Evolutionary conservation across 768 basidiomycete species (phyloP).

Genomic region (Mycena belliarum): DNA sequence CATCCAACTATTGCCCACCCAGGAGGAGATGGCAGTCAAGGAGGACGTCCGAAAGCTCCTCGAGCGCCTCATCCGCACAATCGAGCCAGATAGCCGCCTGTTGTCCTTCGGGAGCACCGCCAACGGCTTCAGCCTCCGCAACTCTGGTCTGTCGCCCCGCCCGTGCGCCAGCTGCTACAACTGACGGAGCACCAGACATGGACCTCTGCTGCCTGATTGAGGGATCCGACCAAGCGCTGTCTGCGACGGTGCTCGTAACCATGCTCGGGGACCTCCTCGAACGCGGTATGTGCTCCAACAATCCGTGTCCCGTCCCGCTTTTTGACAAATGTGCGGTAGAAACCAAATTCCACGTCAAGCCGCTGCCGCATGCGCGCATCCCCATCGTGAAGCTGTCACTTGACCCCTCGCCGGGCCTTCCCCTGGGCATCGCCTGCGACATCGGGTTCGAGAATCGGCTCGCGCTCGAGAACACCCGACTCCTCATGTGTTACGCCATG

Average conservation of each 20-base stretch:
- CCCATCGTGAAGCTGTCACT: slow-evolving; percentile 97
- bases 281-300: slow-evolving; percentile 63
- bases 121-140: slow-evolving; percentile 94
- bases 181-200: slow-evolving; percentile 71
- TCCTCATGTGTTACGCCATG: slow-evolving; percentile 97
- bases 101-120: slow-evolving; percentile 96
- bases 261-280: slow-evolving; percentile 92
- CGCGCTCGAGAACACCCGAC: slow-evolving; percentile 93
- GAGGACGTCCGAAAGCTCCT: slow-evolving; percentile 94
- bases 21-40: slow-evolving; percentile 90
- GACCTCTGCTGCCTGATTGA: slow-evolving; percentile 97
- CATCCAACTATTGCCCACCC: slow-evolving; percentile 85
- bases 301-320: slow-evolving; percentile 7
- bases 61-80: slow-evolving; percentile 91
- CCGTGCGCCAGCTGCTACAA: slow-evolving; percentile 15
- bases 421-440: slow-evolving; percentile 92
- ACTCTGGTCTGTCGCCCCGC: slow-evolving; percentile 68
- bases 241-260: slow-evolving; percentile 88
- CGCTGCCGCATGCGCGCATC: slow-evolving; percentile 94
- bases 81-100: slow-evolving; percentile 88
- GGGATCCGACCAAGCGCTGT: slow-evolving; percentile 66
- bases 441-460: slow-evolving; percentile 98
- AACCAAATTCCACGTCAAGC: slow-evolving; percentile 95
- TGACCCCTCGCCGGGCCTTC: slow-evolving; percentile 78
- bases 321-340: slow-evolving; percentile 45